These are phyloP conservation scores for Mycena vulgaris DNA, from an alignment of 768 basidiomycete genomes.

Conservation along the genomic window DNA sequence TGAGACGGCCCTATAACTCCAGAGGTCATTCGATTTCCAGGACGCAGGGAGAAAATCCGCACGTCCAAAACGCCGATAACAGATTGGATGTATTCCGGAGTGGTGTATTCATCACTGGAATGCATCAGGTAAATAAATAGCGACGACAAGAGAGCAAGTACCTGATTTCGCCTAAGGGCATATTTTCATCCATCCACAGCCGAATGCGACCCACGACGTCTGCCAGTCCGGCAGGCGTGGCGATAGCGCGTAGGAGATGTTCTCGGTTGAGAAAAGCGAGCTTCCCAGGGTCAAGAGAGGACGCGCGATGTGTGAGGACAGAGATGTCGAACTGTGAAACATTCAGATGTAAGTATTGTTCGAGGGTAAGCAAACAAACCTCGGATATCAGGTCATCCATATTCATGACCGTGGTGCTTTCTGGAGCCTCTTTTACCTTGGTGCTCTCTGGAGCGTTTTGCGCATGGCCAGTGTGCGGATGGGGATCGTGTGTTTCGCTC, in stretches of 20 bases:
- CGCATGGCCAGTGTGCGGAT: constrained; percentile 42
- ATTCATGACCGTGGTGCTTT: constrained; percentile 76
- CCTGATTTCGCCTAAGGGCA: constrained; percentile 73
- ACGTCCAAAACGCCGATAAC: constrained; percentile 79
- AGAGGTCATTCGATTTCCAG: background rate
- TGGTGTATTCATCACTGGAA: constrained; percentile 61
- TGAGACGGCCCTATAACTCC: constrained; percentile 71
- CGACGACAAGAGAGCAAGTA: constrained; percentile 44
- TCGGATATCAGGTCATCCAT: constrained; percentile 68
- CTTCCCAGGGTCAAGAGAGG: constrained; percentile 85
- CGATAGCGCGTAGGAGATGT: constrained; percentile 75
- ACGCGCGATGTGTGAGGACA: constrained; percentile 85
- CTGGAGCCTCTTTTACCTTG: constrained; percentile 53
- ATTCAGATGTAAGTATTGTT: background rate
- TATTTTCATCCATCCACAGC: constrained; percentile 56
- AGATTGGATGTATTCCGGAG: constrained; percentile 71
- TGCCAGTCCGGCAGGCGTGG: constrained; percentile 65
- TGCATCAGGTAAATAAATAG: constrained; percentile 1
- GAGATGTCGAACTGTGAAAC: constrained; percentile 78
- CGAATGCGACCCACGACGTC: constrained; percentile 70
- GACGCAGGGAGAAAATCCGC: constrained; percentile 11
- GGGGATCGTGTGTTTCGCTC: constrained; percentile 21
- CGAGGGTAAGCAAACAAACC: constrained; percentile 8
- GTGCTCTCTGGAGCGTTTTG: constrained; percentile 55
- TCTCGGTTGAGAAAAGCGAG: constrained; percentile 92